phyloP scores from a whole-genome alignment of 495 filamentous ascomycete genomes.

The Sabuloglossum arenarium region DNA sequence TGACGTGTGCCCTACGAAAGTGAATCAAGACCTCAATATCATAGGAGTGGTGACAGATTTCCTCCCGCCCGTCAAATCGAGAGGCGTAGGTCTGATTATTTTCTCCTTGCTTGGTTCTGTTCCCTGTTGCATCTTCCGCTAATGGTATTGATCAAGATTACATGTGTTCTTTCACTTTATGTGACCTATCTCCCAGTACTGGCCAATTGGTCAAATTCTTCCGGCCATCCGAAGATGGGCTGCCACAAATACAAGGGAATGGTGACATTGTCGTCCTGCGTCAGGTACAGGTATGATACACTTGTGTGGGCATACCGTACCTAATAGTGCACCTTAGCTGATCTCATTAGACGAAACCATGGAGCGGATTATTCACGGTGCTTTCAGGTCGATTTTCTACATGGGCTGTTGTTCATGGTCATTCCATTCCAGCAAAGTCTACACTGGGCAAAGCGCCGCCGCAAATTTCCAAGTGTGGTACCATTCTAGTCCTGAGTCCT shows the following conservation, averaged over 20 bases:
- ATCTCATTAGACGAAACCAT: slow-evolving; percentile 7
- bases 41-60: slow-evolving; percentile 29
- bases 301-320: background rate
- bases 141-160: slow-evolving; percentile 12
- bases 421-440: slow-evolving; percentile 15
- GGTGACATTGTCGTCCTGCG: slow-evolving; percentile 29
- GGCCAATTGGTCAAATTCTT: slow-evolving; percentile 32
- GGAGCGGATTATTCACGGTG: slow-evolving; percentile 10
- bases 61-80: slow-evolving; percentile 13
- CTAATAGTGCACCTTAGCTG: background rate
- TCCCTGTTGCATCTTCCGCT: background rate
- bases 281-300: slow-evolving; percentile 16
- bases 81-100: slow-evolving; percentile 7
- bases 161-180: slow-evolving; percentile 27
- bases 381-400: slow-evolving; percentile 11
- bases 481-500: background rate
- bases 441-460: background rate
- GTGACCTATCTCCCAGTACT: slow-evolving; percentile 22
- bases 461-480: background rate
- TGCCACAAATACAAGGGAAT: slow-evolving; percentile 21
- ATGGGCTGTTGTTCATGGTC: slow-evolving; percentile 13
- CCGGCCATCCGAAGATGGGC: slow-evolving; percentile 15
- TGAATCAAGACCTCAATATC: slow-evolving; percentile 17
- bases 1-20: slow-evolving; percentile 14
- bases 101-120: background rate